phyloP scores from a whole-genome alignment of 1,284 basidiomycete species.

The Leccinum insolens region DNA sequence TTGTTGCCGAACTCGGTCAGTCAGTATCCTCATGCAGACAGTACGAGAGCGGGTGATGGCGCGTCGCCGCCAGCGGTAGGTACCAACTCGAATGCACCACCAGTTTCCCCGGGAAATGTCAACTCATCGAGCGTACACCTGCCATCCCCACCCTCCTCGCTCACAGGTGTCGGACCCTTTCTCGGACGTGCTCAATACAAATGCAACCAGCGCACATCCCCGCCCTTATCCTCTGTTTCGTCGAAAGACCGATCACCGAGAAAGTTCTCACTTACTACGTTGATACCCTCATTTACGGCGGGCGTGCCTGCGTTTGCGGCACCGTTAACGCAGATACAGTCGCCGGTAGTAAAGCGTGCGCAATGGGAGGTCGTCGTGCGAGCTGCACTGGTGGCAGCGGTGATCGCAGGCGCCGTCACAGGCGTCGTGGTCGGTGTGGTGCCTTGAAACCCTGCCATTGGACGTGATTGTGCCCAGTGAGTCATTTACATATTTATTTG shows the following conservation, averaged over 20 bases:
- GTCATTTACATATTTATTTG: background rate
- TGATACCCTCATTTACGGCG: constrained; percentile 47
- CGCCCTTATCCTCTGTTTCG: background rate
- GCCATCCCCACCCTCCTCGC: constrained; percentile 11
- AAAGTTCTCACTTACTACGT: constrained; percentile 34
- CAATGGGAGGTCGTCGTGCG: constrained; percentile 74
- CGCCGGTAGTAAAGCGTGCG: constrained; percentile 68
- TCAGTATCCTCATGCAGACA: background rate
- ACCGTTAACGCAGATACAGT: constrained; percentile 68
- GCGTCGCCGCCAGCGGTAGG: background rate
- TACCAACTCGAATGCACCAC: background rate
- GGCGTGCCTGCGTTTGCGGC: constrained; percentile 68
- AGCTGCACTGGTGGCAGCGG: constrained; percentile 39
- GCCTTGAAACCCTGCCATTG: constrained; percentile 12
- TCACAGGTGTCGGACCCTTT: constrained; percentile 4
- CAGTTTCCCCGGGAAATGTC: background rate
- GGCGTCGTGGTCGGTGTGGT: constrained; percentile 26
- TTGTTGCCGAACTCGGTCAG: constrained; percentile 18
- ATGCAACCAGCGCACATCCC: constrained; percentile 21
- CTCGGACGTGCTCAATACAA: constrained; percentile 35
- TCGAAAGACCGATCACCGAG: background rate
- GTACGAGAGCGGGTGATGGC: background rate
- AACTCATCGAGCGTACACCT: background rate
- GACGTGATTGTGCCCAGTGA: background rate
- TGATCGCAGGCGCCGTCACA: constrained; percentile 21